These are phyloP conservation scores for Penicillium sclerotiorum DNA, from an alignment of 2,329 filamentous ascomycete species.

Conservation along the genomic window DNA sequence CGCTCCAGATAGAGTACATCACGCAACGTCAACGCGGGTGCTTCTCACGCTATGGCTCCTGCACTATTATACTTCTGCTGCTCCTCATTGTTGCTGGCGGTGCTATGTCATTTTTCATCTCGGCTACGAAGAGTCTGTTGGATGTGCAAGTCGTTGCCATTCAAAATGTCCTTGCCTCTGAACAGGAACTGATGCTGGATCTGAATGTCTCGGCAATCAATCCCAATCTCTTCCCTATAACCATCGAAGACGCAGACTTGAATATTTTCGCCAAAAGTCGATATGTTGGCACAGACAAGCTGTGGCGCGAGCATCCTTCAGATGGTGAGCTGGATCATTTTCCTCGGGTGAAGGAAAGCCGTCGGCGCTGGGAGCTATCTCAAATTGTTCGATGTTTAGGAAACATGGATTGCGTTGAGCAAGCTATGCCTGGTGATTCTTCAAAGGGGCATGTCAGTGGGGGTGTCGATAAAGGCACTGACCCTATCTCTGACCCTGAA, in stretches of 20 bases:
- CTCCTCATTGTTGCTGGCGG: constrained; percentile 80
- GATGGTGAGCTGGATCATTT: constrained; percentile 28
- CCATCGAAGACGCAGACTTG: constrained; percentile 82
- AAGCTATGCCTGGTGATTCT: constrained; percentile 15
- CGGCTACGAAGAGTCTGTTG: constrained; percentile 82
- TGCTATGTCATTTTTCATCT: constrained; percentile 84
- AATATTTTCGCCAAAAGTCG: constrained; percentile 95
- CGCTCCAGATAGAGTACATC: constrained; percentile 74
- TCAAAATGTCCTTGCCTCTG: constrained; percentile 86
- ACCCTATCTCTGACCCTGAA: constrained; percentile 61
- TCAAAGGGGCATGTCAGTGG: constrained; percentile 24
- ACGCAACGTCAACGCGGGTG: constrained; percentile 65
- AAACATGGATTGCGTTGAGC: constrained; percentile 20
- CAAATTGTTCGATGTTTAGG: constrained; percentile 30
- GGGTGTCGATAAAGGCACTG: constrained; percentile 58
- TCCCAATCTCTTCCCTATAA: constrained; percentile 87
- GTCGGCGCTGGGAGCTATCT: constrained; percentile 35
- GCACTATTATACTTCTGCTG: constrained; percentile 79
- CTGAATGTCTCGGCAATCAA: constrained; percentile 85
- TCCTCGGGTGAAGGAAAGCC: constrained; percentile 37
- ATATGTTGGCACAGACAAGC: constrained; percentile 68
- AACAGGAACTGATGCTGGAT: constrained; percentile 94
- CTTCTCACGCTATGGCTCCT: constrained; percentile 80
- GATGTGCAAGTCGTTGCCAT: constrained; percentile 79
- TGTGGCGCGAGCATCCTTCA: constrained; percentile 40